phyloP scores from a whole-genome alignment of 106 monocot genomes.

The Gastrodia elata region DNA sequence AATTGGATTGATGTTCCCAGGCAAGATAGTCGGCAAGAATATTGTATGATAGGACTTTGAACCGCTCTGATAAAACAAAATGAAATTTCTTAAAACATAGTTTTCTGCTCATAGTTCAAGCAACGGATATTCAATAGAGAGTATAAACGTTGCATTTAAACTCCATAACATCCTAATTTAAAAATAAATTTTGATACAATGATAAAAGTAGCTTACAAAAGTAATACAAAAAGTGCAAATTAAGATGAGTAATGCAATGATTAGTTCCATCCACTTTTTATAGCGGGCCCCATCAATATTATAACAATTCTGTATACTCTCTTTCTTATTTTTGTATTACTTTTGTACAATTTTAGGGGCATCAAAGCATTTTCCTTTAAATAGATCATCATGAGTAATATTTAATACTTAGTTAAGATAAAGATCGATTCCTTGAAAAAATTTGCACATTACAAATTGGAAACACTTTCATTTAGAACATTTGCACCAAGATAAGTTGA shows the following conservation, averaged over 20 bases:
- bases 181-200: too few species aligned
- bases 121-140: not conserved
- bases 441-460: not conserved
- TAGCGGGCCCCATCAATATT: too few species aligned
- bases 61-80: slow-evolving; percentile 48
- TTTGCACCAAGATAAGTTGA: not conserved
- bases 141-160: not conserved
- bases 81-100: slow-evolving; percentile 1
- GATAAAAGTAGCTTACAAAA: too few species aligned
- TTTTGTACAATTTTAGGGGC: too few species aligned
- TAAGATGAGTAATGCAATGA: too few species aligned
- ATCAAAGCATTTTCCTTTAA: too few species aligned
- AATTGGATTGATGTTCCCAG: slow-evolving; percentile 48
- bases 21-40: slow-evolving; percentile 97
- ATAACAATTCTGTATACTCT: too few species aligned
- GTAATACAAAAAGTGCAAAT: too few species aligned
- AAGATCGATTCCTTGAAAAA: not conserved
- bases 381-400: not conserved
- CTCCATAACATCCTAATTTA: not conserved
- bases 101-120: not conserved
- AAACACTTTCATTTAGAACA: not conserved
- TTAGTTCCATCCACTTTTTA: too few species aligned
- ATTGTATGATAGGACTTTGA: slow-evolving; percentile 81
- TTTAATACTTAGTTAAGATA: not conserved
- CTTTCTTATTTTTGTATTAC: too few species aligned